These are phyloP conservation scores for Saccharum spontaneum DNA, from an alignment of 176 grass and related monocot genomes.

Conservation along the genomic window DNA sequence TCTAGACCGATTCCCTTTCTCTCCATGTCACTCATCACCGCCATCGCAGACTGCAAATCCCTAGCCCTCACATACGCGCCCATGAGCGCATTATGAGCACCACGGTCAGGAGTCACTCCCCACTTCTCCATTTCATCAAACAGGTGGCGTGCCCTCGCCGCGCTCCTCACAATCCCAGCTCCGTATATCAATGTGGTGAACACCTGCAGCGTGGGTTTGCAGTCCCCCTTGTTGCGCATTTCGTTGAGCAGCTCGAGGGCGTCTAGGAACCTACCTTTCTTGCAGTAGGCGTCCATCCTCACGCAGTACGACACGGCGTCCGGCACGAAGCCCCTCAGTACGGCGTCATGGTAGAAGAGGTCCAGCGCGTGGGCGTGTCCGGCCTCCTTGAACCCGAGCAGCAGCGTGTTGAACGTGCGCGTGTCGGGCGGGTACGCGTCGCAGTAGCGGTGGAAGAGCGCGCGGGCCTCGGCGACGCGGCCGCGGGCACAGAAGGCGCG, in stretches of 20 bases:
- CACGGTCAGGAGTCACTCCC: constrained; percentile 58
- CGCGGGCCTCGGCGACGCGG: constrained; percentile 61
- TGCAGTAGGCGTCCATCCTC: constrained; percentile 78
- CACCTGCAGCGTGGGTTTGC: constrained; percentile 55
- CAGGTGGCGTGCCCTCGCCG: constrained; percentile 36
- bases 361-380: constrained; percentile 62
- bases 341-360: constrained; percentile 85
- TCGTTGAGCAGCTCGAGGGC: constrained; percentile 68
- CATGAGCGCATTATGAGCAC: constrained; percentile 76
- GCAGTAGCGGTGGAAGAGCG: constrained; percentile 62
- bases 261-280: constrained; percentile 64
- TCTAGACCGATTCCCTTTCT: constrained; percentile 53
- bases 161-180: constrained; percentile 61
- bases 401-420: constrained; percentile 75
- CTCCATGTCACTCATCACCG: constrained; percentile 69
- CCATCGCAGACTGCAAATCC: constrained; percentile 63
- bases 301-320: constrained; percentile 75
- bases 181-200: constrained; percentile 81
- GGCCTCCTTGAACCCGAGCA: constrained; percentile 91
- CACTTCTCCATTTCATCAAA: constrained; percentile 73
- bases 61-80: constrained; percentile 56
- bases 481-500: constrained; percentile 64
- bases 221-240: constrained; percentile 58
- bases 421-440: constrained; percentile 58
- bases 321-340: constrained; percentile 65